Percentiles rank a stretch among this genome's conserved stretches.
phyloP scores from a whole-genome alignment of 495 filamentous ascomycete species.

The Penicillium ochrochloron region DNA sequence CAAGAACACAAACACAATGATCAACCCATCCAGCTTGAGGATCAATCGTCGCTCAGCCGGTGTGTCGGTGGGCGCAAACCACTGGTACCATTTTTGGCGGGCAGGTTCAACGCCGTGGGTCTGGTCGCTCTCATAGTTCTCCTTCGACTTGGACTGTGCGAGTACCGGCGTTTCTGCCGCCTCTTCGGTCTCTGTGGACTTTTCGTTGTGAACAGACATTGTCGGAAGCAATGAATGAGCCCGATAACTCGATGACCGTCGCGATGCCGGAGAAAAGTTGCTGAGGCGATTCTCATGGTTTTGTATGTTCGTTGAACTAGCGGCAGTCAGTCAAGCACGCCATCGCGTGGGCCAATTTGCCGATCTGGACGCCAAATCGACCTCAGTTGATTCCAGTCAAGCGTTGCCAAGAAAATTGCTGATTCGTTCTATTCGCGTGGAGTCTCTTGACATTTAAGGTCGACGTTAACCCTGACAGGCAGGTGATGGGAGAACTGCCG shows the following conservation, averaged over 20 bases:
- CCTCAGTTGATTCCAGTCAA: not conserved
- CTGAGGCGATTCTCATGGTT: not conserved
- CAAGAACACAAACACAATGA: slow-evolving; percentile 39
- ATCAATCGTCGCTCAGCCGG: slow-evolving; percentile 47
- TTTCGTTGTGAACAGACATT: not conserved
- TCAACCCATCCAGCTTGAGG: slow-evolving; percentile 45
- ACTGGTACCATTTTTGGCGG: slow-evolving; percentile 48
- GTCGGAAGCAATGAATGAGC: not conserved
- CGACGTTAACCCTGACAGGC: not conserved
- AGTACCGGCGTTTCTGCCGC: not conserved
- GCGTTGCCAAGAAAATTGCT: not conserved
- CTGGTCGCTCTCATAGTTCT: not conserved
- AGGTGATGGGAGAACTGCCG: not conserved
- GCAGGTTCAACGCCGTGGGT: not conserved
- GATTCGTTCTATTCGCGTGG: not conserved
- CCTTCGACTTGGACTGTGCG: not conserved
- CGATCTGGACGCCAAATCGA: not conserved
- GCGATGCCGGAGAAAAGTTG: not conserved
- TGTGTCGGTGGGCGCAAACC: slow-evolving; percentile 43
- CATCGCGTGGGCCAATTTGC: not conserved
- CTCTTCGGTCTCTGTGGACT: not conserved
- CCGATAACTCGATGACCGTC: not conserved
- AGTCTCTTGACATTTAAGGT: not conserved
- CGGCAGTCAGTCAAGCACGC: not conserved
- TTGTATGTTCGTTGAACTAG: not conserved